Conservation (phyloP, 2,329 filamentous ascomycete species). For the Epichloe brachyelytri region DNA sequence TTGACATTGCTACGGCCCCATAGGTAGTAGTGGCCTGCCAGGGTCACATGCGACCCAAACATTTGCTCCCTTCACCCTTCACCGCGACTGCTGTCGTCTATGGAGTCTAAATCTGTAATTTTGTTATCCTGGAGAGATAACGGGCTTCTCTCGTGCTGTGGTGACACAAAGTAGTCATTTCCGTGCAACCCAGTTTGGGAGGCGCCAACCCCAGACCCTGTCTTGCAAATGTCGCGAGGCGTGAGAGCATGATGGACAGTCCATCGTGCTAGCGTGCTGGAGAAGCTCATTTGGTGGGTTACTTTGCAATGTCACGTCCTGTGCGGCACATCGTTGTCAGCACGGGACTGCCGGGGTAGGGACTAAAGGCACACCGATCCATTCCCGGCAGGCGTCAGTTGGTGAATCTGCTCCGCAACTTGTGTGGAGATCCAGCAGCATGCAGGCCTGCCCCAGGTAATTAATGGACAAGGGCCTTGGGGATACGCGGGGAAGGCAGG, state of each 20-base stretch:
- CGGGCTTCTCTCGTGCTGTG: neutral
- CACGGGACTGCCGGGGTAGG: neutral
- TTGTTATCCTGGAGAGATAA: neutral
- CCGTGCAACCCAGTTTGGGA: neutral
- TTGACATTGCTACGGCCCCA: no score
- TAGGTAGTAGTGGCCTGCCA: neutral
- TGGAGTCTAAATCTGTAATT: no score
- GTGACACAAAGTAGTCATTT: neutral
- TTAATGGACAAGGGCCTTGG: neutral
- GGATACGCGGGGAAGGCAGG: no score
- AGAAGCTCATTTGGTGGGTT: neutral
- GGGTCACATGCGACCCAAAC: neutral
- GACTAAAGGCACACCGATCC: neutral
- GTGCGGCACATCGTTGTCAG: neutral
- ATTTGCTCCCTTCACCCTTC: neutral
- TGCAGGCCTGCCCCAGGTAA: neutral
- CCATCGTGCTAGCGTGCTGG: neutral
- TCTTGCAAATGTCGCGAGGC: neutral
- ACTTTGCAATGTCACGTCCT: conserved; percentile 1
- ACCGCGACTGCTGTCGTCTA: neutral
- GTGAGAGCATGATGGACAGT: neutral
- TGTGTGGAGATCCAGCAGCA: no score
- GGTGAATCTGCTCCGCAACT: neutral
- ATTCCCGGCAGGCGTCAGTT: neutral
- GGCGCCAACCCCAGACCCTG: neutral